Base-by-base conservation (phyloP, 768 basidiomycete genomes). In the Pulveroboletus sp. region DNA sequence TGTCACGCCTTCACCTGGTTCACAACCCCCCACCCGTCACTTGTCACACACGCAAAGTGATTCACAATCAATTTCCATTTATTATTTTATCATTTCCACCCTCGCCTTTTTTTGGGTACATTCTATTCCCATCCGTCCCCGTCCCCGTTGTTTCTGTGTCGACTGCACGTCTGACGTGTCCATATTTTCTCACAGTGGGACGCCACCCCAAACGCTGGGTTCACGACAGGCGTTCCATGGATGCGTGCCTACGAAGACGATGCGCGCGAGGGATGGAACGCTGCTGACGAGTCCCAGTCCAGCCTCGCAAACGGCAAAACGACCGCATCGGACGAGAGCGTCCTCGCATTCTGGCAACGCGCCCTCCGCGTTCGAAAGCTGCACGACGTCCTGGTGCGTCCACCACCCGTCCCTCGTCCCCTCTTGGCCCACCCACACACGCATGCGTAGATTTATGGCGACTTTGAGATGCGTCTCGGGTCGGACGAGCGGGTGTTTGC, bases 171-270 rank as follows among this genome's bases (percentile, higher is more conserved):
- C 46, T 32, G 35, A 44, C 42, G 8, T 32, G 11, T 9, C 31
- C 14, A 31, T 21, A 21, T 21, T 7, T n/a, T n/a, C 18, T 10
- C 46, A 31, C 35, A 86, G 82, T 88, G 86, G 85, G 71, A 82
- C 52, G 47, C 69, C 8, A 63, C 71, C 4, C 26, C 65, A 8
- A 72, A 87, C 48, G 83, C 76, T 0, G 86, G 87, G 0, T 88
- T 89, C 64, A 81, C 82, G 11, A 71, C 76, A 0, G 80, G 78
- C 3, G 74, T 63, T 2, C 85, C 86, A 0, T 89, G 85, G 86
- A 88, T 88, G 84, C 72, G 83, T 24, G 78, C 84, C 7, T 83
- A 86, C 57, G 83, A 85, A 35, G 84, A 87, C 57, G 85, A 80
- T 59, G 58, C 58, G 0, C 48, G 55, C n/a, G 57, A 65, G 3